phyloP scores from a whole-genome alignment of 1,139 yeast species.

The Kodamaea suecica region DNA sequence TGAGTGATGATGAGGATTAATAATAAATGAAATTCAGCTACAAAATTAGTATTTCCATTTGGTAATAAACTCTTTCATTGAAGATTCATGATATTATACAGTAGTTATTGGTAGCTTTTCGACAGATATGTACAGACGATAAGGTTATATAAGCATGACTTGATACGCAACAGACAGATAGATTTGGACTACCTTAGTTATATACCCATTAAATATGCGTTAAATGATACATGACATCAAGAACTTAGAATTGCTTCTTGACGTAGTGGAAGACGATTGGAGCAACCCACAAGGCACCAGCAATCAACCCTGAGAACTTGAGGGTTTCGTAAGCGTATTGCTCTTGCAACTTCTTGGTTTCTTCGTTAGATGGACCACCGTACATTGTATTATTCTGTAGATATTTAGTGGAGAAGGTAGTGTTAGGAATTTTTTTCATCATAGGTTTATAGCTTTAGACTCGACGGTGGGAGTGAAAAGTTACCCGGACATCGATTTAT shows the following conservation, averaged over 20 bases:
- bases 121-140: neutral
- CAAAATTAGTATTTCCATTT: neutral
- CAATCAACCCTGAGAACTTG: slow-evolving; percentile 64
- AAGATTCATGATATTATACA: neutral
- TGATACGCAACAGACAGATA: too few species aligned
- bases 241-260: slow-evolving; percentile 56
- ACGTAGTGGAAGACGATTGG: slow-evolving; percentile 63
- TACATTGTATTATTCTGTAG: slow-evolving; percentile 50
- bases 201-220: neutral
- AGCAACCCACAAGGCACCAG: slow-evolving; percentile 75
- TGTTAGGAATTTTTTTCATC: neutral
- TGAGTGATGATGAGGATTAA: slow-evolving; percentile 19
- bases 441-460: too few species aligned
- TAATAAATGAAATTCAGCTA: neutral
- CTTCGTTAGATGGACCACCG: slow-evolving; percentile 77
- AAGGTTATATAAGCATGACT: neutral
- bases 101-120: neutral
- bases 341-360: slow-evolving; percentile 73
- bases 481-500: too few species aligned
- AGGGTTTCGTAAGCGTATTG: slow-evolving; percentile 65
- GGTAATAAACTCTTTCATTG: neutral
- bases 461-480: too few species aligned
- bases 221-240: neutral
- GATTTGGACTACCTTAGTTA: too few species aligned
- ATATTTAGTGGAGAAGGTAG: too few species aligned